Conservation (phyloP, 2,329 filamentous ascomycete species). For the Ophiostoma quercus region DNA sequence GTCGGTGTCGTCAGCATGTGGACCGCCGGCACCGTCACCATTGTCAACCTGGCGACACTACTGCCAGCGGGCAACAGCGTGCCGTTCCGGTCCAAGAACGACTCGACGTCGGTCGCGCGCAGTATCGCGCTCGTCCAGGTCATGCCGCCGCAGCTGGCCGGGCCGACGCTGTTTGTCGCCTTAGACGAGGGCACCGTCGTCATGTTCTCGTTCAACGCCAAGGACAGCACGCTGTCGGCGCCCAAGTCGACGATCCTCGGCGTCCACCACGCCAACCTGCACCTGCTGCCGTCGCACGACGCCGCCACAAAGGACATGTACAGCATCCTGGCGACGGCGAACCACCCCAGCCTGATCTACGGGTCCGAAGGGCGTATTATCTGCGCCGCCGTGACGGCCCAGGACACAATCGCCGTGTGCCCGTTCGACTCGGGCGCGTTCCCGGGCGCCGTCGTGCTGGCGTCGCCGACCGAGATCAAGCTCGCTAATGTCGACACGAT, state of each 20-base stretch:
- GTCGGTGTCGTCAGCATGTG: slow-evolving; percentile 83
- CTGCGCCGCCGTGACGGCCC: slow-evolving; percentile 89
- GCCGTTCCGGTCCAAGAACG: slow-evolving; percentile 52
- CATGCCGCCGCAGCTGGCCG: slow-evolving; percentile 52
- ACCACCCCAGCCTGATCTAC: slow-evolving; percentile 92
- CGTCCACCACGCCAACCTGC: slow-evolving; percentile 76
- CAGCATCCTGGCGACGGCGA: slow-evolving; percentile 88
- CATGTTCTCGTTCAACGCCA: slow-evolving; percentile 66
- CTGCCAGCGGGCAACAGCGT: slow-evolving; percentile 58
- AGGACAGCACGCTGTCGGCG: slow-evolving; percentile 59
- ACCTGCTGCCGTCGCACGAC: slow-evolving; percentile 64
- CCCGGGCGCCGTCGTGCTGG: slow-evolving; percentile 73
- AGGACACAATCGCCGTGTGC: slow-evolving; percentile 75
- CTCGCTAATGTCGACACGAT: slow-evolving; percentile 79
- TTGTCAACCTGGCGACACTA: slow-evolving; percentile 65
- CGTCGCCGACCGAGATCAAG: slow-evolving; percentile 68
- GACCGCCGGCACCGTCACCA: slow-evolving; percentile 70
- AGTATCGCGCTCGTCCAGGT: slow-evolving; percentile 76
- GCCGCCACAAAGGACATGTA: slow-evolving; percentile 41
- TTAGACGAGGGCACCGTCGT: slow-evolving; percentile 90
- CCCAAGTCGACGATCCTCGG: slow-evolving; percentile 81
- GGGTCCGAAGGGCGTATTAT: slow-evolving; percentile 79
- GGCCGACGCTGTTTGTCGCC: slow-evolving; percentile 76
- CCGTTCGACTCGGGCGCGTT: slow-evolving; percentile 78
- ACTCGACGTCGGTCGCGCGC: slow-evolving; percentile 70